Evolutionary conservation across 768 basidiomycete species (phyloP), one percentile per base, ranked within the genome.

Genomic region (Boletus vermiculosoides): DNA sequence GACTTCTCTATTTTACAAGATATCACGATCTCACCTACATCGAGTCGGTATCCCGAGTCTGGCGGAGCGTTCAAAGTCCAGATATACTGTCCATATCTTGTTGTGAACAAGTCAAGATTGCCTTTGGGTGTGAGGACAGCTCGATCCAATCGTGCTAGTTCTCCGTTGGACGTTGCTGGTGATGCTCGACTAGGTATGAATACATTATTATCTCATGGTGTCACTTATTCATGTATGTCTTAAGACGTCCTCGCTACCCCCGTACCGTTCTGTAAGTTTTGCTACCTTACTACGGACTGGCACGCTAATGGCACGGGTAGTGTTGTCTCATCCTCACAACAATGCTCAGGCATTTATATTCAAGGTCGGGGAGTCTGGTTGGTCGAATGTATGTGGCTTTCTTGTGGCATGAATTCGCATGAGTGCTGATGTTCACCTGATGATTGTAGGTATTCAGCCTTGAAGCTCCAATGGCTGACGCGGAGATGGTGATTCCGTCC

Each of bases 51-150:
- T 72, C 84, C 92, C 8, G 84, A 97, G 50, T 89, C 95, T 7
- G 97, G 95, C 2, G 94, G 95, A 23, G 94, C 95, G 1, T 95
- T 97, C 80, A 94, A 90, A 72, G 92, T 97, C 0, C 96, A 98
- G 71, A 84, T 99, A 45, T 98, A 92, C 68, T 85, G 84, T 60
- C 94, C 95, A 3, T 98, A 88, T 66, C 76, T 98, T 50, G 74
- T 98, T 41, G 71, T 96, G 70, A 99, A 99, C 76, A 98, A 97
- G 77, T 94, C 94, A 0, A 88, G 87, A 8, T 73, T 94, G 36
- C 87, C 94, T 2, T 96, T 96, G 66, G 77, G 76, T 12, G 77
- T 94, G 31, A 85, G 80, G 58, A 86, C 89, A 15, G 74, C 78
- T 20, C 80, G 85, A 30, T 80, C 86, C 3, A 78, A 78, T 63